phyloP scores from a whole-genome alignment of 495 filamentous ascomycete species.

The Penicillium cinerascens region DNA sequence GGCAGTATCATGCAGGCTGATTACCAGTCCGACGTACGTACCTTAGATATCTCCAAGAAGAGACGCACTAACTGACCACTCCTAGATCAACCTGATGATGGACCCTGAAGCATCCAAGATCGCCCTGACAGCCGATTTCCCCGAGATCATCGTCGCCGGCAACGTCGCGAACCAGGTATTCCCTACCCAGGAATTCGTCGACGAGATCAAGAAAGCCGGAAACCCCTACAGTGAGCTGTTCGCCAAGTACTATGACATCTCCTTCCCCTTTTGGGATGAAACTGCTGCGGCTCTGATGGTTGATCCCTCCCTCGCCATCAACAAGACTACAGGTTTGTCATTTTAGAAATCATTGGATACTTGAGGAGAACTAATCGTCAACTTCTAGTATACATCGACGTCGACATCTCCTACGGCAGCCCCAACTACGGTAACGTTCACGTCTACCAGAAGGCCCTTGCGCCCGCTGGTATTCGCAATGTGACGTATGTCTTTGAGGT shows the following conservation, averaged over 20 bases:
- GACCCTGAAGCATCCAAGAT: constrained; percentile 44
- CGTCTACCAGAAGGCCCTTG: constrained; percentile 32
- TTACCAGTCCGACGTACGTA: constrained; percentile 32
- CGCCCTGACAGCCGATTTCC: constrained; percentile 38
- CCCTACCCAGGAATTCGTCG: constrained; percentile 24
- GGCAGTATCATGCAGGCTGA: constrained; percentile 25
- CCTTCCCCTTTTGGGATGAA: constrained; percentile 41
- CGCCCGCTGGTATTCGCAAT: constrained; percentile 23
- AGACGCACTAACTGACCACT: not conserved
- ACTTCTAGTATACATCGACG: constrained; percentile 28
- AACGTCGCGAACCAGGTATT: constrained; percentile 40
- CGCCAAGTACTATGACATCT: constrained; percentile 29
- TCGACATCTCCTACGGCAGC: constrained; percentile 33
- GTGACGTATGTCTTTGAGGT: constrained; percentile 35
- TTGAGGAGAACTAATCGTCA: not conserved
- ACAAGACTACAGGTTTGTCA: constrained; percentile 25
- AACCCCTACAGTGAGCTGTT: constrained; percentile 33
- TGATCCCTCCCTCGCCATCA: constrained; percentile 27
- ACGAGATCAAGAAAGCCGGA: constrained; percentile 19
- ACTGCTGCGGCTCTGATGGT: constrained; percentile 39
- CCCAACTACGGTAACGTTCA: constrained; percentile 35
- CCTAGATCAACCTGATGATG: constrained; percentile 38
- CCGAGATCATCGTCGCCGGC: constrained; percentile 37
- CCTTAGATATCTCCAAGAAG: not conserved
- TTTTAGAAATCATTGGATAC: too few species aligned